Conservation (phyloP, 2,329 filamentous ascomycete genomes). For the Exophiala viscosa region DNA sequence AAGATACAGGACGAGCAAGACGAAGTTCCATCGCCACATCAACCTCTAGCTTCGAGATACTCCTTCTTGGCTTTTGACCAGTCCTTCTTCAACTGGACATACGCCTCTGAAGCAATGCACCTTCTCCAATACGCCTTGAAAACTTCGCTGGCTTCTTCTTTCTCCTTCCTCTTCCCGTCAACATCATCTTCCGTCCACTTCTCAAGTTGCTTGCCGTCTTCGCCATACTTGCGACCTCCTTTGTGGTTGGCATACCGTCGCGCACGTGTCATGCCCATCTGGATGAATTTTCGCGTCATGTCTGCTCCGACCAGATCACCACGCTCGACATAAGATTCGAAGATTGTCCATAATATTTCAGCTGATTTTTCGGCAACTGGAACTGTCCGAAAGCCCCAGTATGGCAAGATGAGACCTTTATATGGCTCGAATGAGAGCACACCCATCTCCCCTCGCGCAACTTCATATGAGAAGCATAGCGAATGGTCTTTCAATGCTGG, state of each 20-base stretch:
- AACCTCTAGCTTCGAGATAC: slow-evolving; percentile 7
- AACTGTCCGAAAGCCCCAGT: slow-evolving; percentile 57
- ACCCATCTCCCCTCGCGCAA: slow-evolving; percentile 58
- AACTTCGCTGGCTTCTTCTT: slow-evolving; percentile 30
- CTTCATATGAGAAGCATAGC: slow-evolving; percentile 45
- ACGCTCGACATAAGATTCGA: slow-evolving; percentile 49
- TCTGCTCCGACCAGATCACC: slow-evolving; percentile 63
- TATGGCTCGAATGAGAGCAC: slow-evolving; percentile 63
- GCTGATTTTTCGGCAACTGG: slow-evolving; percentile 52
- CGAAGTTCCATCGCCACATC: neutral
- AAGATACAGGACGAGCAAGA: too few relatives aligned
- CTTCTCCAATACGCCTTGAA: slow-evolving; percentile 27
- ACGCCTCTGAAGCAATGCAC: slow-evolving; percentile 41
- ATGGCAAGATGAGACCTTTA: slow-evolving; percentile 56
- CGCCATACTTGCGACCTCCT: slow-evolving; percentile 55
- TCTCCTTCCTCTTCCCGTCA: slow-evolving; percentile 33
- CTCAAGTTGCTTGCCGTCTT: slow-evolving; percentile 30
- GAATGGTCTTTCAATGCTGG: slow-evolving; percentile 23
- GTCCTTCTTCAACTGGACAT: slow-evolving; percentile 48
- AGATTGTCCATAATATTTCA: slow-evolving; percentile 47
- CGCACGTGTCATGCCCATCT: slow-evolving; percentile 63
- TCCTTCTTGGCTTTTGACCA: slow-evolving; percentile 31
- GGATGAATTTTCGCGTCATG: slow-evolving; percentile 61
- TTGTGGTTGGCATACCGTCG: slow-evolving; percentile 57
- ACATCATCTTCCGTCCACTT: slow-evolving; percentile 38